These are phyloP conservation scores for Hypoxylon rickii DNA, from an alignment of 495 filamentous ascomycete species.

Conservation along the genomic window DNA sequence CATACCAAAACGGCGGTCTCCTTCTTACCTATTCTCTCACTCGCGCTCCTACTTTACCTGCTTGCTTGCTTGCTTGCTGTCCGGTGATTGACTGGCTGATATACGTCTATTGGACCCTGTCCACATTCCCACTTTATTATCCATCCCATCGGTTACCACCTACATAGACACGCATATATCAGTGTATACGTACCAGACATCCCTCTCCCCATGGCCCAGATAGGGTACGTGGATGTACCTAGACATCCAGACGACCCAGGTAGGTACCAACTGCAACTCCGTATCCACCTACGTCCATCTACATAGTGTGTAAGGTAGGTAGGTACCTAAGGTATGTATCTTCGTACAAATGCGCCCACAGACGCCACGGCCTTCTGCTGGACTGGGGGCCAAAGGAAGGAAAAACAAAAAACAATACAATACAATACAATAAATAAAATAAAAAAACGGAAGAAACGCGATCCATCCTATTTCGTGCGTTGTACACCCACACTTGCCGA, in stretches of 20 bases:
- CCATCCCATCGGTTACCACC: constrained; percentile 37
- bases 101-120: constrained; percentile 2
- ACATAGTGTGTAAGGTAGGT: no score
- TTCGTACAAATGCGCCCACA: no score
- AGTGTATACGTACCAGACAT: not conserved
- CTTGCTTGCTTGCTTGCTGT: no score
- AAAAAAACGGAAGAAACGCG: constrained; percentile 8
- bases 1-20: not conserved
- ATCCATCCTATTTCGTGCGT: constrained; percentile 30
- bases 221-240: constrained; percentile 4
- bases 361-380: no score
- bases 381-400: not conserved
- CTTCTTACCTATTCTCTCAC: no score
- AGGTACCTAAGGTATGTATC: no score
- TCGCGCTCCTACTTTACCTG: no score
- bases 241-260: not conserved
- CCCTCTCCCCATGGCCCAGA: not conserved
- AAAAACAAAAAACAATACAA: not conserved
- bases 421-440: no score
- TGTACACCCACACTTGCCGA: constrained; percentile 15
- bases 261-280: no score
- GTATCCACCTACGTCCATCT: no score
- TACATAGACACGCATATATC: constrained; percentile 9
- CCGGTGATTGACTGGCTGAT: no score
- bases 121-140: constrained; percentile 28